These are phyloP conservation scores for Stephanodiscus triporus DNA, from an alignment of 108 stramenopile genomes.

Conservation along the genomic window DNA sequence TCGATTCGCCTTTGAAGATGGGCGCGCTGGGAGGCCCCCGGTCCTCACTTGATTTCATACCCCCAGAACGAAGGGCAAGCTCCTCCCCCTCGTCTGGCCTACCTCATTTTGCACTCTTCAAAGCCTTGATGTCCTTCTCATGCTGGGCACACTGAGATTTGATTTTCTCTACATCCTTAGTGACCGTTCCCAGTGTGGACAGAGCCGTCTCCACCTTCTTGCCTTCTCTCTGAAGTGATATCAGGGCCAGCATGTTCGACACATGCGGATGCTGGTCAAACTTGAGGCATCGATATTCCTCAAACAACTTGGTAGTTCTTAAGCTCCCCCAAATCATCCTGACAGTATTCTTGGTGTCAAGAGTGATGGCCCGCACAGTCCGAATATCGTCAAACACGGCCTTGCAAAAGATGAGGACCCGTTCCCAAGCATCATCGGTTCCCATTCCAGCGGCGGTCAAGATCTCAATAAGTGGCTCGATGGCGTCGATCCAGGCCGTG, in stretches of 20 bases:
- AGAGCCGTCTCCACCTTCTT: neutral
- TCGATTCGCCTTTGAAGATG: neutral
- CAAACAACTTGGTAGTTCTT: neutral
- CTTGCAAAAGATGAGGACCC: neutral
- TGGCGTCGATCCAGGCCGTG: neutral
- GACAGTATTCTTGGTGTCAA: neutral
- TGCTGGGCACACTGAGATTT: neutral
- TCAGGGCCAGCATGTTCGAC: neutral
- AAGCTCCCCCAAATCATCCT: conserved; percentile 1
- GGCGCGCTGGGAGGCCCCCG: neutral
- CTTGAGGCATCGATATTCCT: neutral
- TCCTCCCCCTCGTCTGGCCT: neutral
- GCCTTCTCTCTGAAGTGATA: neutral
- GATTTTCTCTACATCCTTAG: neutral
- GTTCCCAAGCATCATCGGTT: neutral
- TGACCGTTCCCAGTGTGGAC: neutral
- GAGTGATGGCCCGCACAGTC: neutral
- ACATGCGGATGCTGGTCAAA: neutral
- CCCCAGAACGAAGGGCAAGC: neutral
- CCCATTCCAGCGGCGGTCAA: neutral
- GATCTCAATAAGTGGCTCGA: neutral
- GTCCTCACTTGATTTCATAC: neutral
- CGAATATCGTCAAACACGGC: neutral
- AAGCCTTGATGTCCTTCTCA: neutral
- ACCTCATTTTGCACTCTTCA: conserved; percentile 1